Evolutionary conservation across 345 rosid species (phyloP).

Genomic region (Gossypium stocksii): DNA sequence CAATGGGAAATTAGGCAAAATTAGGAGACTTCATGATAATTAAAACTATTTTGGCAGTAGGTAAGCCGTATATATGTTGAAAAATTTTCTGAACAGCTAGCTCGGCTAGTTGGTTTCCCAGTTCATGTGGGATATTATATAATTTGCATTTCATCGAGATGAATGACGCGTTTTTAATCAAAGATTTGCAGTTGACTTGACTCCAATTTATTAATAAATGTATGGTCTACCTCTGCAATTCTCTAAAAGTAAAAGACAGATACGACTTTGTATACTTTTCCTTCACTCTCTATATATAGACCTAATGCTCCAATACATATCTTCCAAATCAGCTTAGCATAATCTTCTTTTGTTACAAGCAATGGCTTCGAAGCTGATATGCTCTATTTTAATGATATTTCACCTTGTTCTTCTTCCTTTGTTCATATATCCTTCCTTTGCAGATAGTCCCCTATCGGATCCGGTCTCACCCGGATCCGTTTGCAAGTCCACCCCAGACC

Average conservation of each 20-base stretch:
- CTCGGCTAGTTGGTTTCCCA: background rate
- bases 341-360: background rate
- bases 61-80: background rate
- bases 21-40: background rate
- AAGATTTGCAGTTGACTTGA: constrained; percentile 8
- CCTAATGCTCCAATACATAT: background rate
- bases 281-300: background rate
- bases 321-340: background rate
- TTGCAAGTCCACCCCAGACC: constrained; percentile 52
- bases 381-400: background rate
- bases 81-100: constrained; percentile 3
- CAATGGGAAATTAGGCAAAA: constrained; percentile 6
- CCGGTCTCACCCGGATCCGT: constrained; percentile 26
- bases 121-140: background rate
- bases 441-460: constrained; percentile 6
- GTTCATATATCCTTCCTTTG: constrained; percentile 6
- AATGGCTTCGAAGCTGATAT: constrained; percentile 4
- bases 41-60: background rate
- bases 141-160: background rate
- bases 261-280: background rate
- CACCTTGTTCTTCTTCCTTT: constrained; percentile 6
- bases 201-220: background rate
- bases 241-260: background rate
- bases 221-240: background rate
- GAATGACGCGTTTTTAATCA: constrained; percentile 6